Percentiles rank a stretch among this genome's conserved stretches.
These are phyloP conservation scores for Turnera subulata DNA, from an alignment of 345 rosid genomes.

Conservation along the genomic window DNA sequence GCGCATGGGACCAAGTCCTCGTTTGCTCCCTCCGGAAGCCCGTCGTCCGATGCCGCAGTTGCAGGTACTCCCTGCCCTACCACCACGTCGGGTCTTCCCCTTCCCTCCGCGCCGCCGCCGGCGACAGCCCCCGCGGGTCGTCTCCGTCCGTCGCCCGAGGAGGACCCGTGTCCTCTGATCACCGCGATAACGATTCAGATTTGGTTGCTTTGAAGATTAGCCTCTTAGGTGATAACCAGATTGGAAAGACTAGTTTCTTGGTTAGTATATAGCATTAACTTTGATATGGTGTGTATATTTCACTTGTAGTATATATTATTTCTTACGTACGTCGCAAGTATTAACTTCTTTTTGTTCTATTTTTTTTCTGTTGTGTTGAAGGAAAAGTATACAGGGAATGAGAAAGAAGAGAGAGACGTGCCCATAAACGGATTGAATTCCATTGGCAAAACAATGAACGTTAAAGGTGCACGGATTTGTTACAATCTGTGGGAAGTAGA, in stretches of 20 bases:
- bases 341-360: not conserved
- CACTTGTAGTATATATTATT: no score
- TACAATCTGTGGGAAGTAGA: conserved; percentile 81
- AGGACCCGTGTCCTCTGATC: not conserved
- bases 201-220: conserved; percentile 80
- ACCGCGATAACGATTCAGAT: conserved; percentile 48
- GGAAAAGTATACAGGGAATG: conserved; percentile 78
- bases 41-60: conserved; percentile 29
- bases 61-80: conserved; percentile 20
- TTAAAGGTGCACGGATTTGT: conserved; percentile 71
- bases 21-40: conserved; percentile 52
- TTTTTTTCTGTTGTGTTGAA: conserved; percentile 13
- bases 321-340: no score
- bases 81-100: conserved; percentile 19
- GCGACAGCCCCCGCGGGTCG: not conserved
- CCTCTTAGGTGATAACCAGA: conserved; percentile 68
- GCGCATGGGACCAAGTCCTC: conserved; percentile 40
- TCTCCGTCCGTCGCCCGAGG: not conserved
- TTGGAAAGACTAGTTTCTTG: conserved; percentile 80
- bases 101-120: not conserved
- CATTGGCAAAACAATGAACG: conserved; percentile 65
- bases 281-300: no score
- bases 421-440: conserved; percentile 47
- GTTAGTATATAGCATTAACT: conserved; percentile 25
- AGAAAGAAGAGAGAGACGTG: conserved; percentile 31